Percentiles rank a stretch among this genome's conserved stretches.
Conservation (phyloP, 257 asterid species). For the Capsicum chinense region DNA sequence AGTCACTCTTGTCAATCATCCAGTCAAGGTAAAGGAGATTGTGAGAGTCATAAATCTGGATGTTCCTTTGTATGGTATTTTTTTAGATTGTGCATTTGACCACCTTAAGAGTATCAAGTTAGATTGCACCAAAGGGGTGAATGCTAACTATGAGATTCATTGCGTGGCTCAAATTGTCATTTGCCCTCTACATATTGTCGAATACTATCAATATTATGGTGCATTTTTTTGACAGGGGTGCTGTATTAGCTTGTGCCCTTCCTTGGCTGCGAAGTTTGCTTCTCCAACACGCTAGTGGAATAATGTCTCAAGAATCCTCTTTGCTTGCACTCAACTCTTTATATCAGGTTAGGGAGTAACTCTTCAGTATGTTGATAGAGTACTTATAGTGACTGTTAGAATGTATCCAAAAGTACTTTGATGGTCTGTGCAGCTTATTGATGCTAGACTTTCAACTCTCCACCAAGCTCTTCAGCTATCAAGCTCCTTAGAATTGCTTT, state of each 20-base stretch:
- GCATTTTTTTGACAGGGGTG: conserved; percentile 65
- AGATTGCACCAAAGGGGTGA: not conserved
- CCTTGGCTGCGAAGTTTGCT: conserved; percentile 89
- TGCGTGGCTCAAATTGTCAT: not conserved
- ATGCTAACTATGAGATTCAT: not conserved
- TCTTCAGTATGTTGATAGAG: not conserved
- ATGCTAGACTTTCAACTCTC: conserved; percentile 81
- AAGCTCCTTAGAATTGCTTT: conserved; percentile 73
- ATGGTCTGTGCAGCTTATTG: conserved; percentile 68
- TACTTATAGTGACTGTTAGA: not conserved
- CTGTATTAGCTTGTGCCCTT: conserved; percentile 86
- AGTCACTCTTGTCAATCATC: conserved; percentile 68
- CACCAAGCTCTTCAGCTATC: conserved; percentile 66
- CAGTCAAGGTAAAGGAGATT: conserved; percentile 61
- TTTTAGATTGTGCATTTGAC: not conserved
- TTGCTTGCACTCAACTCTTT: conserved; percentile 71
- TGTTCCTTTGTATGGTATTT: not conserved
- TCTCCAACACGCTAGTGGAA: conserved; percentile 82
- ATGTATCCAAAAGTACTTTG: not conserved
- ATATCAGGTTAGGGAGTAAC: conserved; percentile 66
- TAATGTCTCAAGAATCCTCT: conserved; percentile 94
- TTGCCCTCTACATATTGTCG: not conserved
- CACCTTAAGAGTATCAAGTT: conserved; percentile 1
- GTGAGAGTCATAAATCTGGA: not conserved
- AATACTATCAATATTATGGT: conserved; percentile 3